A percentile compares a stretch with the other conserved stretches of the same genome.
These are phyloP conservation scores for Komagataella phaffii DNA, from an alignment of 805 yeast species.

Conservation along the genomic window DNA sequence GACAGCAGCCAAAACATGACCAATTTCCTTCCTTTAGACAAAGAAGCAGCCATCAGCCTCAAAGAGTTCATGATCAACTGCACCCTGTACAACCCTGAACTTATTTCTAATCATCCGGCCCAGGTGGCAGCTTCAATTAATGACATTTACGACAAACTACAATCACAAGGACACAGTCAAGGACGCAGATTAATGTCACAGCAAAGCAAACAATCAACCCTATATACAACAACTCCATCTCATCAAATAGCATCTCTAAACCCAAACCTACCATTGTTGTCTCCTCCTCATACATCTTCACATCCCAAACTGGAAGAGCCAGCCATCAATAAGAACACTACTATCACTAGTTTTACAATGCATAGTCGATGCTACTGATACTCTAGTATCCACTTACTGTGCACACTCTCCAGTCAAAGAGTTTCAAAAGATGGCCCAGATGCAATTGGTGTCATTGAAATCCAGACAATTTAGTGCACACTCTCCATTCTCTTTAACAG, in stretches of 20 bases:
- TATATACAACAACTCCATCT: background rate
- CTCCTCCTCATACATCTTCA: background rate
- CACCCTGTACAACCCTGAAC: slow-evolving; percentile 31
- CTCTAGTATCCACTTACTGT: background rate
- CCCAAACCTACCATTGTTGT: background rate
- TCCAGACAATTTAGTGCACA: background rate
- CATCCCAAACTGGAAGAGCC: background rate
- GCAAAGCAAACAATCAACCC: background rate
- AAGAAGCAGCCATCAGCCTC: slow-evolving; percentile 25
- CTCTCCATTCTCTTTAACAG: background rate
- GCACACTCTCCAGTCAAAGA: background rate
- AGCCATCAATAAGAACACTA: background rate
- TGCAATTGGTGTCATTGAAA: background rate
- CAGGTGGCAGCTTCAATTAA: slow-evolving; percentile 7
- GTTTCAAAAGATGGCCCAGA: background rate
- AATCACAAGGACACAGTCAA: background rate
- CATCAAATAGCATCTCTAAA: background rate
- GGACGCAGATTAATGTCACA: background rate
- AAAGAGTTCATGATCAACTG: slow-evolving; percentile 37
- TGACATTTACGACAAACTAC: slow-evolving; percentile 3
- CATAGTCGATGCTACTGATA: background rate
- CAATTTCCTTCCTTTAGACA: slow-evolving; percentile 14
- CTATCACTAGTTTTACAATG: background rate
- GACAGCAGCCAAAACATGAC: slow-evolving; percentile 28
- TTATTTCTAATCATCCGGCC: slow-evolving; percentile 23